Percentiles rank a stretch among this genome's conserved stretches.
Evolutionary conservation across 179 eudicot species (phyloP).

Genomic region (Heliamphora pulchella): DNA sequence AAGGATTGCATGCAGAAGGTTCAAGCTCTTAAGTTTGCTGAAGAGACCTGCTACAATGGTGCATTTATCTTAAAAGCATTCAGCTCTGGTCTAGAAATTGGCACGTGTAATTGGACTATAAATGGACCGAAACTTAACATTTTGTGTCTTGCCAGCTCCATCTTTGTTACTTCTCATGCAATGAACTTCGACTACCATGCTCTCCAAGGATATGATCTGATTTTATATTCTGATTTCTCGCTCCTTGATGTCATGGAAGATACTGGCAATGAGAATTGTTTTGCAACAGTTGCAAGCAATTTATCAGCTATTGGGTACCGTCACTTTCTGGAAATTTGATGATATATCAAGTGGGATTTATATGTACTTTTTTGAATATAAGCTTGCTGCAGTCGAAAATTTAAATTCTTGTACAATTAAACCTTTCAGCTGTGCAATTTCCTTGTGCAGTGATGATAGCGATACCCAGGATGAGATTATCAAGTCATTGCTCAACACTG

Average conservation of each 20-base stretch:
- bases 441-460: conserved; percentile 32
- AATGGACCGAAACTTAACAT: conserved; percentile 47
- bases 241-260: conserved; percentile 25
- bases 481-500: conserved; percentile 31
- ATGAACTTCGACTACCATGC: conserved; percentile 58
- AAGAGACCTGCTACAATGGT: conserved; percentile 80
- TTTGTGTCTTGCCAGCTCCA: conserved; percentile 47
- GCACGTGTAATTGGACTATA: conserved; percentile 75
- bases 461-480: conserved; percentile 20
- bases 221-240: conserved; percentile 65
- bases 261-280: conserved; percentile 27
- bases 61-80: conserved; percentile 54
- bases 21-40: conserved; percentile 63
- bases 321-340: conserved; percentile 2
- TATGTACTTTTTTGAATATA: neutral
- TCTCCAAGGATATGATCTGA: conserved; percentile 52
- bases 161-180: conserved; percentile 51
- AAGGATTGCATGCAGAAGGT: conserved; percentile 63
- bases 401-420: neutral
- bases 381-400: neutral
- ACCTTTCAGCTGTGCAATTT: neutral
- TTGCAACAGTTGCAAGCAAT: conserved; percentile 20
- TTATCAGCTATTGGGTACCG: conserved; percentile 20
- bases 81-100: conserved; percentile 90
- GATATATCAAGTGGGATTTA: neutral